A percentile compares a stretch with the other conserved stretches of the same genome.
Conservation (phyloP, 257 asterid species). For the Mentha longifolia region DNA sequence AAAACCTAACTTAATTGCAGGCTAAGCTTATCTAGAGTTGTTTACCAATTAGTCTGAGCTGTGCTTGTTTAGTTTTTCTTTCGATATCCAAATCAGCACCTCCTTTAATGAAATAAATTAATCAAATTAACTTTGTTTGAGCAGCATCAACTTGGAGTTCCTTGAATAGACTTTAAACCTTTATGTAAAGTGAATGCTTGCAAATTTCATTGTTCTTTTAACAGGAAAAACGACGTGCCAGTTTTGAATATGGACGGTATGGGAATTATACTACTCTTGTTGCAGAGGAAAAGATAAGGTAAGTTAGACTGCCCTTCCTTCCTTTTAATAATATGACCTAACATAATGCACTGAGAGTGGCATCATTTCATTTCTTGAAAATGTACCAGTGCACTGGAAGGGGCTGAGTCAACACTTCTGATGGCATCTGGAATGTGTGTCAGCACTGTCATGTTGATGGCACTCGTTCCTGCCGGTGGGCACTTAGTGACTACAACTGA, state of each 20-base stretch:
- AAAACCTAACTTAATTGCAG: not conserved
- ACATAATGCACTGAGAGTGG: constrained; percentile 13
- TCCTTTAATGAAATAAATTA: not conserved
- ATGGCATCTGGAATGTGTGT: constrained; percentile 96
- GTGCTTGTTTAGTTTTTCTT: constrained; percentile 14
- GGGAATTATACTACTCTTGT: constrained; percentile 88
- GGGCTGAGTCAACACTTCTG: constrained; percentile 82
- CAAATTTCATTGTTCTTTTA: constrained; percentile 29
- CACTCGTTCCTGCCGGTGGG: constrained; percentile 94
- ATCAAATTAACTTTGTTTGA: constrained; percentile 1
- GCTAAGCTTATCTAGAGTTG: not conserved
- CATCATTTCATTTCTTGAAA: constrained; percentile 30
- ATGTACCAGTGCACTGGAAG: constrained; percentile 86
- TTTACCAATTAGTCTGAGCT: not conserved
- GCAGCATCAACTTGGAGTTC: not conserved
- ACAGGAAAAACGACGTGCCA: constrained; percentile 79
- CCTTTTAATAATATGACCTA: constrained; percentile 13
- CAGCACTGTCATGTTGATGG: constrained; percentile 82
- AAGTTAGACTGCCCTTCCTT: constrained; percentile 19
- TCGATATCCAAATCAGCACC: not conserved
- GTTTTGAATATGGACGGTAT: constrained; percentile 93
- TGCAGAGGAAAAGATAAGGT: constrained; percentile 92
- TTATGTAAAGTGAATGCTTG: constrained; percentile 8
- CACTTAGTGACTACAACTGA: constrained; percentile 92
- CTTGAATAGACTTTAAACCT: constrained; percentile 8